Percentiles rank a stretch among this genome's conserved stretches.
These are phyloP conservation scores for Alternaria viburni DNA, from an alignment of 2,329 filamentous ascomycete genomes.

Conservation along the genomic window DNA sequence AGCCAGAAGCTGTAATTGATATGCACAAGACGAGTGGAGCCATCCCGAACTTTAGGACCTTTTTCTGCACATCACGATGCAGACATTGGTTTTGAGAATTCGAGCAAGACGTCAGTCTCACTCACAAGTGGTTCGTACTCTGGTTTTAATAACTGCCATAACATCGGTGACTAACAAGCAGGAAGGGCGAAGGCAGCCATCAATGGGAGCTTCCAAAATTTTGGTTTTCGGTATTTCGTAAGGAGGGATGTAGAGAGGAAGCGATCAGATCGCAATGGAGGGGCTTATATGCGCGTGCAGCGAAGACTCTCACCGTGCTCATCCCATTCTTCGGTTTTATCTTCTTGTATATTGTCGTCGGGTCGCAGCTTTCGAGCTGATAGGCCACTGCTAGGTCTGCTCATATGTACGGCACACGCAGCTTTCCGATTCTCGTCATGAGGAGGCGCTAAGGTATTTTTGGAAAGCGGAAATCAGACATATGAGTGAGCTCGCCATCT, in stretches of 20 bases:
- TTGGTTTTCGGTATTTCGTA: not conserved
- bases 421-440: too few species aligned
- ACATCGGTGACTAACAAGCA: fast-evolving
- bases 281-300: not conserved
- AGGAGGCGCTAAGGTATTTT: too few species aligned
- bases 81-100: not conserved
- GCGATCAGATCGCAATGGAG: not conserved
- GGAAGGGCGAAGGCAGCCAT: not conserved
- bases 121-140: not conserved
- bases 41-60: not conserved
- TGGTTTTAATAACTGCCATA: not conserved
- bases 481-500: fast-evolving
- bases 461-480: not conserved
- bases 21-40: not conserved
- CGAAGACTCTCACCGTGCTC: not conserved
- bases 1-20: not conserved
- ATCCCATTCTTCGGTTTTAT: not conserved
- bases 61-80: not conserved
- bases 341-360: not conserved
- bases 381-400: not conserved
- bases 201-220: fast-evolving
- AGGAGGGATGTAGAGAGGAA: not conserved
- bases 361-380: too few species aligned
- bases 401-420: not conserved
- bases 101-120: not conserved